A percentile compares a stretch with the other conserved stretches of the same genome.
These are phyloP conservation scores for Trichosanthes cucumerina DNA, from an alignment of 306 rosid genomes.

Conservation along the genomic window DNA sequence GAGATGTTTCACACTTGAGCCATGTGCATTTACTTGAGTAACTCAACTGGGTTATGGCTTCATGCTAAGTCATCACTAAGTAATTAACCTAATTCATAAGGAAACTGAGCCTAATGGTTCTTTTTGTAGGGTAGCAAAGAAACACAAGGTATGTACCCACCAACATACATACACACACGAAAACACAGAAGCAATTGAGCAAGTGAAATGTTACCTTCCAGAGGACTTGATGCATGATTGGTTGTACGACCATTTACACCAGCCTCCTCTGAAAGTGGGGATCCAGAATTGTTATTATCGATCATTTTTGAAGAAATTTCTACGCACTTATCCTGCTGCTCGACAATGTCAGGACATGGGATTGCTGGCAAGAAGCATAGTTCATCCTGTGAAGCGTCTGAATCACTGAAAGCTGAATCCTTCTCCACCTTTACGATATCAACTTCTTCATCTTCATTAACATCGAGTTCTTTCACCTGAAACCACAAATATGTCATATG, in stretches of 20 bases:
- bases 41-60: background rate
- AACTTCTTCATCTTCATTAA: conserved; percentile 77
- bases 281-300: conserved; percentile 77
- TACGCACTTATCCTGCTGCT: conserved; percentile 55
- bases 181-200: background rate
- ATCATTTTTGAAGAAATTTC: conserved; percentile 64
- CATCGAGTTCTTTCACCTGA: conserved; percentile 73
- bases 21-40: background rate
- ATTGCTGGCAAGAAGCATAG: conserved; percentile 80
- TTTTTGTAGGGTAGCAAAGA: background rate
- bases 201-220: conserved; percentile 44
- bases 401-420: conserved; percentile 76
- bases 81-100: background rate
- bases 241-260: conserved; percentile 57
- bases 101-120: background rate
- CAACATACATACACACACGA: background rate
- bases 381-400: conserved; percentile 85
- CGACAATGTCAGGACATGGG: conserved; percentile 54
- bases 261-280: conserved; percentile 86
- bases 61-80: background rate
- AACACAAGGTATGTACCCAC: background rate
- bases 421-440: conserved; percentile 73
- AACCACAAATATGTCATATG: conserved; percentile 8
- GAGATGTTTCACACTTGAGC: background rate
- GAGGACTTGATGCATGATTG: conserved; percentile 66